A percentile compares a stretch with the other conserved stretches of the same genome.
Evolutionary conservation across 2,329 filamentous ascomycete species (phyloP).

Genomic region (Parafenestella ontariensis): DNA sequence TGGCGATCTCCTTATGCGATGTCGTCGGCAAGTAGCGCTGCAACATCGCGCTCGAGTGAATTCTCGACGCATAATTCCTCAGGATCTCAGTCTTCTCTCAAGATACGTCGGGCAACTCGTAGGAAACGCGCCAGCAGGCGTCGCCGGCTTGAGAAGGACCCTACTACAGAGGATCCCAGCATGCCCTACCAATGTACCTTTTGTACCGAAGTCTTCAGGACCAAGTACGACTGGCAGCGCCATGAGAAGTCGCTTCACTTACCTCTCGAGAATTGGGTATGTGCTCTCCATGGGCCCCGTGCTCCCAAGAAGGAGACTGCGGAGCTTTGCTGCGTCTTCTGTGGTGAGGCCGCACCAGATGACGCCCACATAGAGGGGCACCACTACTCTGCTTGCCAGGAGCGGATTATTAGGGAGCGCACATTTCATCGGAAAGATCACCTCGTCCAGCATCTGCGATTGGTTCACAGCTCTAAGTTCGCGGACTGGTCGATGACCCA

Average conservation of each 20-base stretch:
- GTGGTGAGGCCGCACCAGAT: conserved; percentile 16
- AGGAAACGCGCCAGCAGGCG: conserved; percentile 16
- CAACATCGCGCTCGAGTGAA: conserved; percentile 33
- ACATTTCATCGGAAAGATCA: conserved; percentile 42
- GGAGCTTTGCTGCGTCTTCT: conserved; percentile 30
- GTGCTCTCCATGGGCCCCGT: conserved; percentile 23
- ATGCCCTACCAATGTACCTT: conserved; percentile 40
- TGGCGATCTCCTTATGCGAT: conserved; percentile 20
- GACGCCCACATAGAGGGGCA: conserved; percentile 28
- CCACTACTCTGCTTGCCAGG: conserved; percentile 28
- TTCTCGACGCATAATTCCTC: conserved; percentile 21
- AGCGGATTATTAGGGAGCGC: conserved; percentile 28
- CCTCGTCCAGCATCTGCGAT: conserved; percentile 32
- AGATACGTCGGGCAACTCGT: conserved; percentile 13
- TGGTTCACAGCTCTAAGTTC: conserved; percentile 31
- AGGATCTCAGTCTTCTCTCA: conserved; percentile 24
- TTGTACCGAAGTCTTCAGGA: conserved; percentile 40
- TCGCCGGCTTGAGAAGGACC: conserved; percentile 17
- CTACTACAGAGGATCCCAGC: conserved; percentile 7
- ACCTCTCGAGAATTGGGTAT: conserved; percentile 36
- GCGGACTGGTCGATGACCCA: conserved; percentile 44
- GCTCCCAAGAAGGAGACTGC: conserved; percentile 15
- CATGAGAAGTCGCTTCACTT: conserved; percentile 42
- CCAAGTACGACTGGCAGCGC: conserved; percentile 39
- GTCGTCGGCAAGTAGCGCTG: conserved; percentile 33